Base-by-base conservation (phyloP, 257 asterid genomes). In the Forsythia suspensa region DNA sequence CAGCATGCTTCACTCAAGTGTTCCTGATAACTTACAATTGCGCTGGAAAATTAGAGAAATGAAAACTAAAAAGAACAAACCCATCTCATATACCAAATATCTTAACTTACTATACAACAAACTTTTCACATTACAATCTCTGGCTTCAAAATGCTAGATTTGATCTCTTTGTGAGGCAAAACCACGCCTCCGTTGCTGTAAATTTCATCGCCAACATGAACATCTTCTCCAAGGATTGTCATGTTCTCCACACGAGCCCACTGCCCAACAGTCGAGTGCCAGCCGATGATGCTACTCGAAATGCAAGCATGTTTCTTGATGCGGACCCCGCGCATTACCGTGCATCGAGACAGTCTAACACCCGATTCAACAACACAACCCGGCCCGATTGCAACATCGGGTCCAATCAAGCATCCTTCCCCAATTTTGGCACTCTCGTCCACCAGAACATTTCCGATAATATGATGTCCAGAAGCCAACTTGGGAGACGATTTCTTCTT, bases 241-340 rank as follows among this genome's bases (percentile, higher is more conserved):
- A 94, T 94, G 84, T 94, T 93, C 89, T 92, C 98, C 76, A 92
- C 95, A 0, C 98, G 92, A 70, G 98, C 96, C 98, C 98, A 94
- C 85, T 88, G 90, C 15, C 97, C 98, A 13, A 94, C 91, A 0
- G 97, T 94, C 0, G 98, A 94, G 87, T 94, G 98, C 98, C 98
- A 94, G 7, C 98, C 98, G 1, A 94, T 91, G 37, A 94, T 94
- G 82, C 98, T 94, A 41, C 95, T 80, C 8, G 95, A 88, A 77
- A 94, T 73, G 80, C 97, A 94, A 1, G 95, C 88, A 3, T 94
- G 97, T n/a, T 88, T 94, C 88, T 94, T 92, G 76, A 94, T 86
- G 80, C 94, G 93, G 75, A 88, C 97, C 8, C 96, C 98, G 13
- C 97, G 91, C 98, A 94, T 94, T 5, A 92, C 89, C 0, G 97